Evolutionary conservation across 148 eudicot species (phyloP).

Genomic region (Salicornia ramosissima): DNA sequence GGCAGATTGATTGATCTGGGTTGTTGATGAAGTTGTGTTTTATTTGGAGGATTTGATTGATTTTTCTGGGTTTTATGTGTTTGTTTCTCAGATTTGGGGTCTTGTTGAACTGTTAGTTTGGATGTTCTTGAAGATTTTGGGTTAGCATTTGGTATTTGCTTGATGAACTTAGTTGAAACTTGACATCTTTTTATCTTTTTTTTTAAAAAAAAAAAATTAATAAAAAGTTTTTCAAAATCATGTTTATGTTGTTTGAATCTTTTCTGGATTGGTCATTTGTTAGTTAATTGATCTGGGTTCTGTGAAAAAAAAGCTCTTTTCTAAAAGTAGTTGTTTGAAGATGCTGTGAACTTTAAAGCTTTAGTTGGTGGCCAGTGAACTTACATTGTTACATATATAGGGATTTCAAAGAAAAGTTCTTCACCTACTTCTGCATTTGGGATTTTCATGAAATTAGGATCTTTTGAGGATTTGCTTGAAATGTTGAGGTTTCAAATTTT

Average conservation of each 20-base stretch:
- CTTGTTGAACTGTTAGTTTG: not conserved
- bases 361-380: not conserved
- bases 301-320: not conserved
- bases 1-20: slow-evolving; percentile 11
- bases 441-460: not conserved
- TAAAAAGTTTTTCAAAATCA: not conserved
- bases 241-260: not conserved
- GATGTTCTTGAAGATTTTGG: not conserved
- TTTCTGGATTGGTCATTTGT: slow-evolving; percentile 7
- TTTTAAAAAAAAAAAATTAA: too few species aligned
- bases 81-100: not conserved
- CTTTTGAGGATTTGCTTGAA: not conserved
- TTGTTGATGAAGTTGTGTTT: slow-evolving; percentile 12
- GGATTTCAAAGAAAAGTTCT: not conserved
- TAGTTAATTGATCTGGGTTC: not conserved
- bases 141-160: not conserved
- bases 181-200: slow-evolving; percentile 15
- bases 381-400: not conserved
- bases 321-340: not conserved
- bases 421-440: not conserved
- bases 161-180: slow-evolving; percentile 18
- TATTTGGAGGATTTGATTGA: not conserved
- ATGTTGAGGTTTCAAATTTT: not conserved
- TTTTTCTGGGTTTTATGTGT: not conserved
- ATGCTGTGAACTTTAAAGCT: not conserved